Evolutionary conservation across 2,329 filamentous ascomycete genomes (phyloP).

Genomic region (Fusarium subtropicale): DNA sequence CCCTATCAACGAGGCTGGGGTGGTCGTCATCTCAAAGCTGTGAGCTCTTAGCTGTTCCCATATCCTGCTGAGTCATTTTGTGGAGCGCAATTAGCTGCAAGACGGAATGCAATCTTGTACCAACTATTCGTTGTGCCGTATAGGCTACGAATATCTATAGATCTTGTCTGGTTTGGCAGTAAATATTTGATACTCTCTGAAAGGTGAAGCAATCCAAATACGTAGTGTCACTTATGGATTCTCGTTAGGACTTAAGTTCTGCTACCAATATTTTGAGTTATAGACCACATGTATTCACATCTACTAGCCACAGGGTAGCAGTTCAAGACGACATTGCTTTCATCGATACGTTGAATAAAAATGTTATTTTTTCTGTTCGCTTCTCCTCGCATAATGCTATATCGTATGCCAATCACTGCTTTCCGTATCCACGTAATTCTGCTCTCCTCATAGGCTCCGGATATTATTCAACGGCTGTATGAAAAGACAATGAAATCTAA

Average conservation of each 20-base stretch:
- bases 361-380: not conserved
- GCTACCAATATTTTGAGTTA: not conserved
- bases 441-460: slow-evolving; percentile 2
- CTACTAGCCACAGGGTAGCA: not conserved
- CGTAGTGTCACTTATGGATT: not conserved
- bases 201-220: not conserved
- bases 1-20: slow-evolving; percentile 1
- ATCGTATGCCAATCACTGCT: not conserved
- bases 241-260: not conserved
- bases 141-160: not conserved
- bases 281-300: not conserved
- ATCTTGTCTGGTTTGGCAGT: not conserved
- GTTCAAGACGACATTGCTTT: not conserved
- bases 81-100: slow-evolving; percentile 2
- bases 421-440: slow-evolving; percentile 8
- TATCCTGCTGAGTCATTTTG: slow-evolving; percentile 27
- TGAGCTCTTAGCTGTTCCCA: not conserved
- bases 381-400: not conserved
- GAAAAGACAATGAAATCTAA: slow-evolving; percentile 28
- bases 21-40: slow-evolving; percentile 16
- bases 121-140: not conserved
- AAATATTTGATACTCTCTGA: not conserved
- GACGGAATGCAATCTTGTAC: slow-evolving; percentile 2
- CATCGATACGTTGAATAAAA: not conserved
- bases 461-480: slow-evolving; percentile 1